phyloP scores from a whole-genome alignment of 208 protist species.

The Porcisia hertigi region DNA sequence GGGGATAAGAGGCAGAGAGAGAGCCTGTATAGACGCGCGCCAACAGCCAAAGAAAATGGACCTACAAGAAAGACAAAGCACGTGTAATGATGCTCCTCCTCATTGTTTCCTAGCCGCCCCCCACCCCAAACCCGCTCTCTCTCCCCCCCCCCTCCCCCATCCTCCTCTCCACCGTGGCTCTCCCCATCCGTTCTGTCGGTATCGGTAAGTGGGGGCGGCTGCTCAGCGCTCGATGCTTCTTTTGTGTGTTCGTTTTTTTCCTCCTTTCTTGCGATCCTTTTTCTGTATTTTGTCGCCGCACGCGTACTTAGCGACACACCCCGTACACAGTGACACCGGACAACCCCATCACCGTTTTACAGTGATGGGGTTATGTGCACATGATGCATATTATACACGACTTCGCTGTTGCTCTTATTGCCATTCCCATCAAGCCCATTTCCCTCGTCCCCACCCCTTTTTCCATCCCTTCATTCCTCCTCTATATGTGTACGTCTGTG shows the following conservation, averaged over 20 bases:
- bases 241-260: neutral
- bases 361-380: too few relatives aligned
- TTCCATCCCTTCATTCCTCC: neutral
- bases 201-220: neutral
- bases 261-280: neutral
- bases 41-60: neutral
- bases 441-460: neutral
- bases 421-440: too few relatives aligned
- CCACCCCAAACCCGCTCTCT: too few relatives aligned
- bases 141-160: neutral
- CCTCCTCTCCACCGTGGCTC: neutral
- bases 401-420: neutral
- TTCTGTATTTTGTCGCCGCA: neutral
- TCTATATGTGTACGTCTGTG: neutral
- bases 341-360: too few relatives aligned
- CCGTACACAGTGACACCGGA: too few relatives aligned
- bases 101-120: neutral
- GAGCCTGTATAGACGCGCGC: neutral
- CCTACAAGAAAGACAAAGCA: neutral
- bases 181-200: too few relatives aligned
- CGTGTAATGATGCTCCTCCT: neutral
- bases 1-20: too few relatives aligned
- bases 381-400: neutral
- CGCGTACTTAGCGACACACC: neutral
- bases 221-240: neutral